Percentiles rank a stretch among this genome's conserved stretches.
phyloP scores from a whole-genome alignment of 2,329 filamentous ascomycete species.

The Colletotrichum sp. region DNA sequence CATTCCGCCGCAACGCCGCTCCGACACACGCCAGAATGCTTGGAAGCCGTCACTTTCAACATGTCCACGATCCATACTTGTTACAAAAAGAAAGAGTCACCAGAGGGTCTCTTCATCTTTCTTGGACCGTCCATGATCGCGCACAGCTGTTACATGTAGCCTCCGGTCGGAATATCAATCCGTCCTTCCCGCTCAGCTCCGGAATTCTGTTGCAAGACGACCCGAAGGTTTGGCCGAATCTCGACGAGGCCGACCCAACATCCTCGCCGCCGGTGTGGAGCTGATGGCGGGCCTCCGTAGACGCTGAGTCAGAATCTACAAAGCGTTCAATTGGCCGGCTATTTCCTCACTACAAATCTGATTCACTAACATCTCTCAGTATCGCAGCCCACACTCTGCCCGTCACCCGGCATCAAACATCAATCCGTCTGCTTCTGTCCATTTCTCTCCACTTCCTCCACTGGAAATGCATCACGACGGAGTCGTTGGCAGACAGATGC shows the following conservation, averaged over 20 bases:
- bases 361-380: neutral
- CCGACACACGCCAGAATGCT: neutral
- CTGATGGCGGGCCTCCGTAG: neutral
- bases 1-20: neutral
- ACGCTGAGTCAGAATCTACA: constrained; percentile 2
- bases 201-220: neutral
- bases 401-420: neutral
- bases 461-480: constrained; percentile 1
- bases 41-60: neutral
- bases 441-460: neutral
- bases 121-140: neutral
- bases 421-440: neutral
- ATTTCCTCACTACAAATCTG: neutral
- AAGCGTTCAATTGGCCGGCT: neutral
- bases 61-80: neutral
- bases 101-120: neutral
- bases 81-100: neutral
- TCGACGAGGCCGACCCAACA: neutral
- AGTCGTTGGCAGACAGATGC: neutral
- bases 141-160: neutral
- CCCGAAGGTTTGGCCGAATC: neutral
- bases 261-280: neutral
- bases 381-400: neutral
- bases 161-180: neutral
- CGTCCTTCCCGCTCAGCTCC: neutral